Evolutionary conservation across 352 stramenopile genomes (phyloP).

Genomic region (Globisporangium sylvaticum): DNA sequence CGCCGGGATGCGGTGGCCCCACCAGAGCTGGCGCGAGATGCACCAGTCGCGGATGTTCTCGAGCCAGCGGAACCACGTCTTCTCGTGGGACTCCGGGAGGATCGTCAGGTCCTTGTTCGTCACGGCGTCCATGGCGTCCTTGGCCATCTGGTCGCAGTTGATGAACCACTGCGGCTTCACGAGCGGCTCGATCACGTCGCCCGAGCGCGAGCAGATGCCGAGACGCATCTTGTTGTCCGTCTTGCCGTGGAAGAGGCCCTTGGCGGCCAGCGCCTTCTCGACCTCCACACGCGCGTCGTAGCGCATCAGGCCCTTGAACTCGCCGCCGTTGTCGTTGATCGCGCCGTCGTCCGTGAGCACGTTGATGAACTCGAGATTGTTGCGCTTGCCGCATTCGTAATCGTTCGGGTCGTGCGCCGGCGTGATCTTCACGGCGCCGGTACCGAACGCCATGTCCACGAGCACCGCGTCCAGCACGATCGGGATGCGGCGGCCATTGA

Average conservation of each 20-base stretch:
- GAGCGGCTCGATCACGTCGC: constrained; percentile 99
- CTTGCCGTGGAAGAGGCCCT: constrained; percentile 96
- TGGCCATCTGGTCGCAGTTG: constrained; percentile 63
- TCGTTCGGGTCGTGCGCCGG: constrained; percentile 99
- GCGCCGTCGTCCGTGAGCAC: constrained; percentile 95
- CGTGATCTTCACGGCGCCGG: constrained; percentile 98
- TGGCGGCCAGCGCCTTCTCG: constrained; percentile 91
- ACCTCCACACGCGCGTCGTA: constrained; percentile 87
- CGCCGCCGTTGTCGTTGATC: constrained; percentile 93
- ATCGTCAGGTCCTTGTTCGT: constrained; percentile 82
- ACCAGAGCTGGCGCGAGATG: constrained; percentile 99
- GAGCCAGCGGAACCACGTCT: constrained; percentile 97
- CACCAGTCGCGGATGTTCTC: constrained; percentile 99
- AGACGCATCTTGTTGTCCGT: constrained; percentile 98
- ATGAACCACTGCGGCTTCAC: constrained; percentile 99
- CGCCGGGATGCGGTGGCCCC: constrained; percentile 98
- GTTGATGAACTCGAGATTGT: constrained; percentile 97
- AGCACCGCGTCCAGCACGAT: constrained; percentile 95
- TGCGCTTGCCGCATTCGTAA: constrained; percentile 97
- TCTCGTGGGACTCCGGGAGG: constrained; percentile 87
- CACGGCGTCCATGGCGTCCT: constrained; percentile 79
- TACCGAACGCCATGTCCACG: constrained; percentile 99
- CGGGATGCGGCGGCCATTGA: constrained; percentile 95
- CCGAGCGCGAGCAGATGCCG: constrained; percentile 96
- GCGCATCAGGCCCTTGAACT: constrained; percentile 85